Evolutionary conservation across 2,329 filamentous ascomycete genomes (phyloP), one percentile per base, ranked within the genome.

Genomic region (Lasiodiplodia hormozganensis): DNA sequence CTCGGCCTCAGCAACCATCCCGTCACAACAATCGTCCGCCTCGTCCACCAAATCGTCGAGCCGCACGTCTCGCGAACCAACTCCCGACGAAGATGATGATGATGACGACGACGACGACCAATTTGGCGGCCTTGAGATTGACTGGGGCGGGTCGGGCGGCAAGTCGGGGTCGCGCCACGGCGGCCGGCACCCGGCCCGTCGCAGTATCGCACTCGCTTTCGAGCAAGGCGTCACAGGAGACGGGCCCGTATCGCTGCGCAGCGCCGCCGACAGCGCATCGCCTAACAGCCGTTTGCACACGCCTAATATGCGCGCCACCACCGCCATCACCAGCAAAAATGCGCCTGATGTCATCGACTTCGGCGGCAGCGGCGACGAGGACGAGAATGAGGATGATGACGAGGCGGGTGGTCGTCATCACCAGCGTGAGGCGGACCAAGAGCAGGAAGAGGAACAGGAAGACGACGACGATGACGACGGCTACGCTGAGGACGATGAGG

Each of bases 161-260:
- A 68, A 64, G 60, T 52, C 60, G n/a, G 60, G 34, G 21, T 40
- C 43, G 43, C 31, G 72, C 74, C 36, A 47, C 47, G 54, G 53
- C 31, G 28, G 52, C 4, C 11, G 70, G 76, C 51, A 72, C 70
- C 52, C 69, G 68, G 40, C 14, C 1, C 36, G 72, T 73, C 18
- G 70, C 77, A 57, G 72, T 70, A 58, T 74, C 53, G 67, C 72
- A 21, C 72, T 77, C 0, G 75, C 74, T 51, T 67, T 78, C 64
- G 68, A 74, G 60, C 70, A 75, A 68, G 67, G 74, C 31, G 71
- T 80, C 1, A 76, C 77, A 0, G 74, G 73, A 25, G 74, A 75
- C 31, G 81, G 82, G 3, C 82, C 82, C 2, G 82, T 83, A 54
- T 80, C 77, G 18, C 75, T 84, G 47, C 79, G 78, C 18, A 81